Evolutionary conservation across 148 eudicot genomes (phyloP).

Genomic region (Nepenthes gracilis): DNA sequence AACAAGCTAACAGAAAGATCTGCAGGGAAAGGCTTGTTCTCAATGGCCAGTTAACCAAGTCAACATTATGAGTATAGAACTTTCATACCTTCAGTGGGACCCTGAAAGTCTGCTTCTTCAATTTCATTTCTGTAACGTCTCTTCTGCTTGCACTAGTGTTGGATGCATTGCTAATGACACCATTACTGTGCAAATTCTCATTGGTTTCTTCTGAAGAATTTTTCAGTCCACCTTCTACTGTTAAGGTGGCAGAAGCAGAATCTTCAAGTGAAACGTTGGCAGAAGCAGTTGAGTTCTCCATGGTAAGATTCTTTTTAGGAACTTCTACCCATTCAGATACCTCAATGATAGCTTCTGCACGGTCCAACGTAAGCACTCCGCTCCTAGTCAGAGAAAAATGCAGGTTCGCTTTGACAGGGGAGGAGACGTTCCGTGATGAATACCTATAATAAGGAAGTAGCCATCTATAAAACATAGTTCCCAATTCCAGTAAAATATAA

Average conservation of each 20-base stretch:
- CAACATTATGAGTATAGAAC: neutral
- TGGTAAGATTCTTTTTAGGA: conserved; percentile 66
- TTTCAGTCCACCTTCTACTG: conserved; percentile 37
- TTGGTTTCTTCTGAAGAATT: conserved; percentile 40
- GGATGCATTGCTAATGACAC: conserved; percentile 20
- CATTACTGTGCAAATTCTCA: conserved; percentile 27
- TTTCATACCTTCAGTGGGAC: conserved; percentile 66
- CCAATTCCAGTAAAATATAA: neutral
- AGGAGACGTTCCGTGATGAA: conserved; percentile 71
- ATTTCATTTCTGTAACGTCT: conserved; percentile 63
- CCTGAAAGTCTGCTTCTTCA: conserved; percentile 84
- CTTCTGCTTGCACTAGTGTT: conserved; percentile 25
- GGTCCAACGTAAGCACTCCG: conserved; percentile 70
- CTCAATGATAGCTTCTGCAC: conserved; percentile 86
- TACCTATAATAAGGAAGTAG: conserved; percentile 32
- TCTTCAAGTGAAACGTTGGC: conserved; percentile 21
- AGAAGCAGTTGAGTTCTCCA: conserved; percentile 45
- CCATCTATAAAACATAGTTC: neutral
- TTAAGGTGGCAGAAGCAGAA: conserved; percentile 42
- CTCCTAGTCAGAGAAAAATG: conserved; percentile 92
- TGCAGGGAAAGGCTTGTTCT: conserved; percentile 1
- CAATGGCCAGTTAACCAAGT: neutral
- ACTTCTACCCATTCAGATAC: conserved; percentile 96
- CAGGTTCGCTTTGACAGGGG: conserved; percentile 86
- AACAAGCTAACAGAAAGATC: neutral